Percentiles rank a stretch among this genome's conserved stretches.
Evolutionary conservation across 1,284 basidiomycete species (phyloP).

Genomic region (Heterobasidion parviporum): DNA sequence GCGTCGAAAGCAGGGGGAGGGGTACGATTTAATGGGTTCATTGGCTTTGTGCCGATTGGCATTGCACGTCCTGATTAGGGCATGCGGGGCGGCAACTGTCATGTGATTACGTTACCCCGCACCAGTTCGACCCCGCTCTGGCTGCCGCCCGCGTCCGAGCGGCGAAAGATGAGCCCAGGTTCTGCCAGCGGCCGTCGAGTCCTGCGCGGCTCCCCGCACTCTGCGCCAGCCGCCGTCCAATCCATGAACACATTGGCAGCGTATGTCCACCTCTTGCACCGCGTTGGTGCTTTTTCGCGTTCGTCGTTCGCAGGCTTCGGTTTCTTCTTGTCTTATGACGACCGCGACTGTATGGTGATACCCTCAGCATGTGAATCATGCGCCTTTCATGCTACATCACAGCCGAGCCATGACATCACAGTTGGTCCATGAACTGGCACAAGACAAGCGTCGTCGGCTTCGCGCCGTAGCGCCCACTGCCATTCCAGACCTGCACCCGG

Average conservation of each 20-base stretch:
- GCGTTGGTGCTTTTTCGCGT: too few species aligned
- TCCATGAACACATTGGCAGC: too few species aligned
- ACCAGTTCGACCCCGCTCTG: not conserved
- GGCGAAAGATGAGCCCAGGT: not conserved
- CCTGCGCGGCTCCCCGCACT: not conserved
- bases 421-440: not conserved
- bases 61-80: too few species aligned
- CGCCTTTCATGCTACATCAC: too few species aligned
- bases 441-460: too few species aligned
- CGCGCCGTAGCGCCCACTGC: not conserved
- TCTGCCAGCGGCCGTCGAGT: not conserved
- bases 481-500: not conserved
- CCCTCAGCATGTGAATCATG: not conserved
- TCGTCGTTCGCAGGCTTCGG: too few species aligned
- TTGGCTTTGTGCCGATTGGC: not conserved
- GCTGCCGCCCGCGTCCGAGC: not conserved
- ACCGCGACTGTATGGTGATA: not conserved
- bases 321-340: not conserved
- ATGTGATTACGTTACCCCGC: not conserved
- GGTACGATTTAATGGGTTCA: slow-evolving; percentile 1
- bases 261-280: too few species aligned
- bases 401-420: not conserved
- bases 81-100: not conserved
- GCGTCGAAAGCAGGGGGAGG: not conserved
- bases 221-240: too few species aligned